Base-by-base conservation (phyloP, 257 asterid species). In the Perilla frutescens region DNA sequence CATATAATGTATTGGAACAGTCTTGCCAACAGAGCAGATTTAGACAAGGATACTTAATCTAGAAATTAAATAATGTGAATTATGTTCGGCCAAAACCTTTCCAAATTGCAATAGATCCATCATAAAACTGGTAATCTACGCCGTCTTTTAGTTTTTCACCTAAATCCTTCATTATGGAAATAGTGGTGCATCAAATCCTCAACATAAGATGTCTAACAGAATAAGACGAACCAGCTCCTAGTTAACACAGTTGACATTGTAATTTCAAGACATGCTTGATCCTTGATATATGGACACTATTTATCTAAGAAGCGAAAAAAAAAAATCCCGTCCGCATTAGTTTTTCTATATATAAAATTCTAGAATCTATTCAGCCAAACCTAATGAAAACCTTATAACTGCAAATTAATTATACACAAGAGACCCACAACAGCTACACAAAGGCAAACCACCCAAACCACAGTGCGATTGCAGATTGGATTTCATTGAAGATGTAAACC, bases 371-470 rank as follows among this genome's bases (percentile, higher is more conserved):
- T n/a, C 29, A 31, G 32, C 68, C 13, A 48, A 72, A 60, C 53
- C 60, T 34, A 62, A 72, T 61, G 40, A 53, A 37, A 58, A n/a
- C 50, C 59, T 36, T 11, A 55, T 54, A 65, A 45, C 50, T 8
- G 51, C 68, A 64, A 13, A 20, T 39, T 56, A 58, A 9, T 13
- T 7, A 29, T 40, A 58, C 49, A 73, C n/a, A 10, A 40, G 45
- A 73, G 54, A 66, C 47, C 56, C 26, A 56, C 62, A 63, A 58
- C 47, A 32, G 53, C 39, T 29, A 12, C 13, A 41, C 39, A 12
- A 36, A 41, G 6, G 65, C 10, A 12, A 36, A 61, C 61, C 76
- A 62, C 14, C 54, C 40, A 5, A 40, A 80, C 41, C 72, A 61
- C 63, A 70, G 69, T 43, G 32, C 29, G 50, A 14, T 14, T 51